Evolutionary conservation across 495 filamentous ascomycete species (phyloP), one percentile per base, ranked within the genome.

Genomic region (Oidiodendron maius): DNA sequence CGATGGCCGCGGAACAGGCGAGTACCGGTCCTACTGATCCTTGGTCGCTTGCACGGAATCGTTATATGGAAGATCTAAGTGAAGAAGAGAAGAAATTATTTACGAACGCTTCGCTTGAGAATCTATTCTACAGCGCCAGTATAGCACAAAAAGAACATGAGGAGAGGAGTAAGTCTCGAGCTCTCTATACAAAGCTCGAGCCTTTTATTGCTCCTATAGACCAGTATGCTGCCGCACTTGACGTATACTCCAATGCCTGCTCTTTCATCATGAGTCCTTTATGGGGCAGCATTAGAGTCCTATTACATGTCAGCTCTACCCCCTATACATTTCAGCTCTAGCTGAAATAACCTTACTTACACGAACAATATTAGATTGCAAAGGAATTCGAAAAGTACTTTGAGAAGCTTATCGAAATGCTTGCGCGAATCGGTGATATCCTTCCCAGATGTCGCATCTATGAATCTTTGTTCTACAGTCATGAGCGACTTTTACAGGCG

Each of bases 251-350:
- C 0, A 68, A 71, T 38, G 48, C 62, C 1, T 62, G 48, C 22
- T 40, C 66, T 13, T 22, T 62, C 4, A 52, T 65, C 5, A 30
- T 72, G 34, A 50, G 55, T 18, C 66, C 67, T 9, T 38, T 71
- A 26, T 72, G 69, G 69, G 69, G 66, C 2, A 63, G 66, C 24
- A 41, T 71, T n/a, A 42, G 66, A 20, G 56, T 72, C n/a, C 40
- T 71, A n/a, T 46, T 72, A 18, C 40, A 42, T 42, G 40, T 42
- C n/a, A n/a, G n/a, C 8, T 32, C 28, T 32, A 32, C 28, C 28
- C 28, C n/a, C 28, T 32, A 32, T 32, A 32, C 8, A 32, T 32
- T 32, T 32, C 28, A 8, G 28, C 28, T n/a, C 28, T 32, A 8
- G 28, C 28, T n/a, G n/a, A n/a, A 32, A 32, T 32, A 32, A n/a